These are phyloP conservation scores for Flaveria linearis DNA, from an alignment of 129 eudicot species.

Conservation along the genomic window DNA sequence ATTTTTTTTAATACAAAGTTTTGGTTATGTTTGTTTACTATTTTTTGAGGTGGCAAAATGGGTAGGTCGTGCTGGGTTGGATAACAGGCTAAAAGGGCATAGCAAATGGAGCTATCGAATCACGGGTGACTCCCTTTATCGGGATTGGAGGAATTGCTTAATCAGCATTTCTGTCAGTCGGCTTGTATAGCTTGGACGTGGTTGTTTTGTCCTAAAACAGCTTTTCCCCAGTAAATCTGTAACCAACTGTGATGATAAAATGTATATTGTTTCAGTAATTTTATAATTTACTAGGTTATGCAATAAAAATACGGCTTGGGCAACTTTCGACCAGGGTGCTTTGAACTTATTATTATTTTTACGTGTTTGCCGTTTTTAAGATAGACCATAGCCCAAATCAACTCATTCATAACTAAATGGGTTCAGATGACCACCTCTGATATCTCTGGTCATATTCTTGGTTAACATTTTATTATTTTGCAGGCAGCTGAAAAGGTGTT, in stretches of 20 bases:
- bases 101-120: too few relatives aligned
- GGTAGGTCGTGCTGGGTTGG: background rate
- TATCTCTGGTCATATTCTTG: background rate
- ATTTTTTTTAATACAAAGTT: background rate
- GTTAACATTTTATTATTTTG: conserved; percentile 12
- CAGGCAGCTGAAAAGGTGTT: conserved; percentile 98
- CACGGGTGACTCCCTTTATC: too few relatives aligned
- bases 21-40: conserved; percentile 3
- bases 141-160: too few relatives aligned
- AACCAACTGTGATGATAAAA: background rate
- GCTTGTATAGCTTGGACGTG: background rate
- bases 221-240: background rate
- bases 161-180: too few relatives aligned
- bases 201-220: background rate
- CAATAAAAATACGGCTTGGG: background rate
- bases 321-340: background rate
- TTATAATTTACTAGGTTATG: background rate
- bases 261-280: background rate
- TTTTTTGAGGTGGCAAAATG: background rate
- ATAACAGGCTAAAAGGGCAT: background rate
- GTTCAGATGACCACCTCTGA: conserved; percentile 1
- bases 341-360: background rate
- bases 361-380: background rate
- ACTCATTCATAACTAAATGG: background rate
- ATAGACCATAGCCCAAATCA: background rate